Conservation (phyloP, 768 basidiomycete species). For the Amanita pallidorosea region DNA sequence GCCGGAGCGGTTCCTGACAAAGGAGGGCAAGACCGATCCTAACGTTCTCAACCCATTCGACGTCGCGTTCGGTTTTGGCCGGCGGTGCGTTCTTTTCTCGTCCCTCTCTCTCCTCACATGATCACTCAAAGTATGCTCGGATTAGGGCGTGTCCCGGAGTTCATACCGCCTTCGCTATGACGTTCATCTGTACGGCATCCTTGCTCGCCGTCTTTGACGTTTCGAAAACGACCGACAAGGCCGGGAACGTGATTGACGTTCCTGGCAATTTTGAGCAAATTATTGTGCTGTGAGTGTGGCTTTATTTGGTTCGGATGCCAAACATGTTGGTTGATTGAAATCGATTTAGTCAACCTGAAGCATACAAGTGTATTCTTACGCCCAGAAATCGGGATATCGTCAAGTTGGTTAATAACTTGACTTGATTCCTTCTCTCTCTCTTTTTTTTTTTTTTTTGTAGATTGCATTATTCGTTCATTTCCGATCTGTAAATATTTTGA, state of each 20-base stretch:
- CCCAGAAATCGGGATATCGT: background rate
- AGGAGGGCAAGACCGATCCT: slow-evolving; percentile 1
- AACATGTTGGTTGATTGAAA: background rate
- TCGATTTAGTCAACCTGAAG: background rate
- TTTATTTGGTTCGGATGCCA: background rate
- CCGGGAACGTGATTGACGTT: background rate
- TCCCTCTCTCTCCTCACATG: background rate
- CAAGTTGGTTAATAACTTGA: background rate
- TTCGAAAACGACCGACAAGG: slow-evolving; percentile 1
- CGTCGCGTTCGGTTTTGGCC: slow-evolving; percentile 4
- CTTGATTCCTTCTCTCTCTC: background rate
- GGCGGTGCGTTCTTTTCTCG: background rate
- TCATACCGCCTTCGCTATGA: background rate
- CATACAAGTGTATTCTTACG: background rate
- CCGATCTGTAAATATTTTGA: too few relatives aligned
- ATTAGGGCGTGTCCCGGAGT: slow-evolving; percentile 2
- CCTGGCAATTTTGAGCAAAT: background rate
- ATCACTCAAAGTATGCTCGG: background rate
- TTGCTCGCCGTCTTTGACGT: slow-evolving; percentile 2
- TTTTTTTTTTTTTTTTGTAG: too few relatives aligned
- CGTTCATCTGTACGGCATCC: background rate
- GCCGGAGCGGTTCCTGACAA: slow-evolving; percentile 3
- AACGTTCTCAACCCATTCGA: slow-evolving; percentile 1
- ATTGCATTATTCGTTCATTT: too few relatives aligned
- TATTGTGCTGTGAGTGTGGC: background rate